phyloP scores from a whole-genome alignment of 2,329 filamentous ascomycete genomes.

The Calonectria henricotiae region DNA sequence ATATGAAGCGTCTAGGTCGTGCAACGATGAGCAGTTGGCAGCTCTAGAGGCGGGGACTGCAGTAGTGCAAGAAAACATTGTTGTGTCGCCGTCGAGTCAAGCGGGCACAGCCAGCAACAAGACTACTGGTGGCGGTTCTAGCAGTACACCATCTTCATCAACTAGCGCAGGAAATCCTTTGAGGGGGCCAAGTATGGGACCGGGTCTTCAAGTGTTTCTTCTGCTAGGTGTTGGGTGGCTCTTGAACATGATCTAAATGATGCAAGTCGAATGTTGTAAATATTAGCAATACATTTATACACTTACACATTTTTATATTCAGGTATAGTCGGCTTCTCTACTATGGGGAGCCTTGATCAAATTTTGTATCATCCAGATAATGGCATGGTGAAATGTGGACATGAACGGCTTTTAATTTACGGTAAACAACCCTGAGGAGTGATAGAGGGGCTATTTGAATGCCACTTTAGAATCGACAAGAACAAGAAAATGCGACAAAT shows the following conservation, averaged over 20 bases:
- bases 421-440: too few species aligned
- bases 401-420: too few species aligned
- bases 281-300: neutral
- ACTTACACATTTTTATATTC: neutral
- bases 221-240: neutral
- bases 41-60: slow-evolving; percentile 45
- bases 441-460: too few species aligned
- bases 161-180: neutral
- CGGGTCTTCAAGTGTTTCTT: neutral
- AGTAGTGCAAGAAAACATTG: slow-evolving; percentile 41
- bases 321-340: neutral
- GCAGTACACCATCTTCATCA: neutral
- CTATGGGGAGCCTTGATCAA: neutral
- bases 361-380: neutral
- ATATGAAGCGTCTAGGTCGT: slow-evolving; percentile 62
- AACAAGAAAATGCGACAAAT: too few species aligned
- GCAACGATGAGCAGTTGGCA: slow-evolving; percentile 45
- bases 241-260: neutral
- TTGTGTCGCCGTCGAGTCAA: slow-evolving; percentile 32
- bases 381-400: too few species aligned
- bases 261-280: neutral
- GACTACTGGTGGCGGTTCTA: neutral
- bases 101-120: neutral
- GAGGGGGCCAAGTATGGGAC: neutral
- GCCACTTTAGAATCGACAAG: too few species aligned